phyloP scores from a whole-genome alignment of 768 basidiomycete genomes.

The Rhodocollybia butyracea region DNA sequence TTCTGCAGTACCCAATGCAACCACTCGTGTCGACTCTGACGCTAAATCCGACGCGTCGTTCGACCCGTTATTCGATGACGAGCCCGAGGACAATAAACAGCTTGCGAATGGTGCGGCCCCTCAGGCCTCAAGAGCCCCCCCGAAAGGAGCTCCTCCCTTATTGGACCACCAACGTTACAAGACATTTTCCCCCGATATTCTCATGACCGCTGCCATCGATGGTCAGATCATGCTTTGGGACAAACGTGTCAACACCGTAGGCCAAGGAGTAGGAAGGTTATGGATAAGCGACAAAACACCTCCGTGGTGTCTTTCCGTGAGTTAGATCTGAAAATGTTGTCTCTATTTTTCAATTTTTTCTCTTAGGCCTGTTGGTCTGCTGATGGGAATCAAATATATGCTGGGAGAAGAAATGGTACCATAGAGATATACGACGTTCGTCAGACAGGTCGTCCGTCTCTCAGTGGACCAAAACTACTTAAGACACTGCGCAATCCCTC shows the following conservation, averaged over 20 bases:
- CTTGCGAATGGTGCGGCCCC: conserved; percentile 9
- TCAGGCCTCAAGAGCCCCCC: conserved; percentile 41
- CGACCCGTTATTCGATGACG: conserved; percentile 90
- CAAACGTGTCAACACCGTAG: conserved; percentile 60
- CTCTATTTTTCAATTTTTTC: neutral
- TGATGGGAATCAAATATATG: conserved; percentile 84
- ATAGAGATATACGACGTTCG: conserved; percentile 95
- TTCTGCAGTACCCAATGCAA: conserved; percentile 1
- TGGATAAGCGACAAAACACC: conserved; percentile 92
- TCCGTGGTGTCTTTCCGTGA: conserved; percentile 93
- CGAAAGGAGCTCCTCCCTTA: conserved; percentile 75
- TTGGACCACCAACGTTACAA: conserved; percentile 59
- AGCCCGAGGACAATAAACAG: conserved; percentile 46
- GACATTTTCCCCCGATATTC: conserved; percentile 72
- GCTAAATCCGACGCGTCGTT: conserved; percentile 77
- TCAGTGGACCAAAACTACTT: conserved; percentile 70
- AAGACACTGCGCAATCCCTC: conserved; percentile 83
- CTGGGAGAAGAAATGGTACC: conserved; percentile 85
- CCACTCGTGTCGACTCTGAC: conserved; percentile 42
- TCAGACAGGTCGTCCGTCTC: conserved; percentile 63
- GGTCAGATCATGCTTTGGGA: conserved; percentile 95
- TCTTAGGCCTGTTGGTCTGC: conserved; percentile 90
- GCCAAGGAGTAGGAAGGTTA: conserved; percentile 75
- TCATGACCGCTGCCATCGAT: conserved; percentile 89
- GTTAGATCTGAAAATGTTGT: conserved; percentile 20